phyloP scores from a whole-genome alignment of 192 early-diverging fungal species.

The Coemansia erecta region DNA sequence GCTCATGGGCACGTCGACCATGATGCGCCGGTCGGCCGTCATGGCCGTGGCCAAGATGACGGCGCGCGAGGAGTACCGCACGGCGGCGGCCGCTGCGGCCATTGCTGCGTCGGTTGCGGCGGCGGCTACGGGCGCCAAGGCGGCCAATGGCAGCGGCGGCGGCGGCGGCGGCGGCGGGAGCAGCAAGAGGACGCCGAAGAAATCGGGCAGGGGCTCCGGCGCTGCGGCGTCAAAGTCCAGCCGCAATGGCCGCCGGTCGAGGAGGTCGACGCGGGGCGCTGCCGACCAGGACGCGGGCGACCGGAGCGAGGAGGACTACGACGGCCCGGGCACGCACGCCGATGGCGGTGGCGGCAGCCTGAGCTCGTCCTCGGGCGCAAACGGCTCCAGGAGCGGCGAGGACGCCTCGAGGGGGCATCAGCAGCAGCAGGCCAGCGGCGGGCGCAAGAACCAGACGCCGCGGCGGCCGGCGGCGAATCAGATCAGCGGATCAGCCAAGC shows the following conservation, averaged over 20 bases:
- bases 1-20: constrained; percentile 35
- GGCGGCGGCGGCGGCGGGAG: no score
- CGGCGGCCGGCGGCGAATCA: constrained; percentile 6
- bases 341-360: not conserved
- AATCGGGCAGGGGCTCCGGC: not conserved
- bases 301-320: not conserved
- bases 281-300: constrained; percentile 8
- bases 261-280: not conserved
- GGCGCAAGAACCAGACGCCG: constrained; percentile 20
- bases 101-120: constrained; percentile 42
- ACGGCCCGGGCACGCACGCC: not conserved
- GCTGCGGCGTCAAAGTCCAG: constrained; percentile 4
- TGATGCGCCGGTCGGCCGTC: constrained; percentile 51
- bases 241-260: constrained; percentile 4
- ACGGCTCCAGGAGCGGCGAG: not conserved
- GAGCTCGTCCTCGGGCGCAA: not conserved
- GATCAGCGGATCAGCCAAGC: not conserved
- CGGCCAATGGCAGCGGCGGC: not conserved
- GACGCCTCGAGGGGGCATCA: constrained; percentile 6
- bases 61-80: constrained; percentile 43
- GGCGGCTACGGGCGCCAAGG: constrained; percentile 12
- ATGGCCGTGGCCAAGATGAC: constrained; percentile 53
- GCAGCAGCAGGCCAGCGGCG: not conserved
- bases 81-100: constrained; percentile 29
- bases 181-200: constrained; percentile 3